These are phyloP conservation scores for Triticum monococcum DNA, from an alignment of 176 grass and related monocot species.

Conservation along the genomic window DNA sequence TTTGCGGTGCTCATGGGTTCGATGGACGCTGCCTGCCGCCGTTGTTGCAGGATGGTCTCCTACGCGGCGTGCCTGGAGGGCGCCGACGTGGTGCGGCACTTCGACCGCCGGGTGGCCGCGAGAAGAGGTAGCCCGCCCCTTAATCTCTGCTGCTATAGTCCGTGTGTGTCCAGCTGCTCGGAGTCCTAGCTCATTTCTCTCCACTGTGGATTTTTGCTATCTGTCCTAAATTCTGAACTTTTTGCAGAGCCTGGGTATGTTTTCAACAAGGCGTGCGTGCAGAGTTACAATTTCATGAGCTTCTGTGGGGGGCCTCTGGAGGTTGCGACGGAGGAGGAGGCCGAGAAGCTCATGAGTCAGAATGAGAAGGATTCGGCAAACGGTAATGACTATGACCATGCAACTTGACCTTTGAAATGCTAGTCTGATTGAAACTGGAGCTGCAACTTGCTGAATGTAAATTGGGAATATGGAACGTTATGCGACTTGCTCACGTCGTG, in stretches of 20 bases:
- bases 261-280: slow-evolving; percentile 65
- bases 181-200: not conserved
- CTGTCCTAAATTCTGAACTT: slow-evolving; percentile 14
- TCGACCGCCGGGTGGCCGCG: slow-evolving; percentile 77
- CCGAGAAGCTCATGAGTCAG: slow-evolving; percentile 70
- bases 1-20: not conserved
- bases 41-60: slow-evolving; percentile 64
- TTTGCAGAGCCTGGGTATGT: slow-evolving; percentile 69
- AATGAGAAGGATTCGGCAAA: slow-evolving; percentile 77
- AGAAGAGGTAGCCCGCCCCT: slow-evolving; percentile 62
- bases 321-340: slow-evolving; percentile 79
- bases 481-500: not conserved
- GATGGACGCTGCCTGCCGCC: not conserved
- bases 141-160: not conserved
- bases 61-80: slow-evolving; percentile 95
- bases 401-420: not conserved
- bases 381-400: slow-evolving; percentile 42
- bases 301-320: slow-evolving; percentile 72
- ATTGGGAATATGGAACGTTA: not conserved
- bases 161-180: not conserved
- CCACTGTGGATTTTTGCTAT: not conserved
- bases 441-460: not conserved
- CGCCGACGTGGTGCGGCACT: slow-evolving; percentile 77
- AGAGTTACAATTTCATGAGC: slow-evolving; percentile 85
- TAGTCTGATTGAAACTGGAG: not conserved